A percentile compares a stretch with the other conserved stretches of the same genome.
Conservation (phyloP, 495 filamentous ascomycete genomes). For the Penicillium egyptiacum region DNA sequence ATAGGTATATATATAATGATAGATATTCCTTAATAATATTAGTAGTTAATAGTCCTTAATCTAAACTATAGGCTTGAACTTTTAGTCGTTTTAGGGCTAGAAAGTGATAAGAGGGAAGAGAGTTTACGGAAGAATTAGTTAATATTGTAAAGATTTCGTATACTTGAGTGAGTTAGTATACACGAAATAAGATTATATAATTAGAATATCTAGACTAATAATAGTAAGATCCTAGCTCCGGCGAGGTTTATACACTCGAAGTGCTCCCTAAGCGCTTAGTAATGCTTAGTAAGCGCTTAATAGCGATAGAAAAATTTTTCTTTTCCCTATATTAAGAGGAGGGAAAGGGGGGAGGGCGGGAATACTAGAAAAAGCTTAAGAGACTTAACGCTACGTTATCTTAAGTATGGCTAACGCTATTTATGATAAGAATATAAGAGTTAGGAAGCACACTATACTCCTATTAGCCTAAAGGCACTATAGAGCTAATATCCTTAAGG, state of each 20-base stretch:
- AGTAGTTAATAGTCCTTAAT: background rate
- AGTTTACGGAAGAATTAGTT: background rate
- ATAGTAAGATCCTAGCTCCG: background rate
- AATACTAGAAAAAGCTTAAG: background rate
- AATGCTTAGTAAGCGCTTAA: background rate
- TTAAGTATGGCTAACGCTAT: background rate
- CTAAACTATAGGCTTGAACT: background rate
- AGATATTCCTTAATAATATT: background rate
- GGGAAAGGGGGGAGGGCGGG: background rate
- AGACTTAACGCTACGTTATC: background rate
- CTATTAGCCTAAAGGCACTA: background rate
- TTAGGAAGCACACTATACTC: background rate
- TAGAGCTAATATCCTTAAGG: background rate
- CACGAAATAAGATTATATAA: background rate
- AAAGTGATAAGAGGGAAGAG: background rate
- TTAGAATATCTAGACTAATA: too few species aligned
- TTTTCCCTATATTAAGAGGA: background rate
- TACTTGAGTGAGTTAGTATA: background rate
- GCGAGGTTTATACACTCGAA: too few species aligned
- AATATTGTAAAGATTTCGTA: background rate
- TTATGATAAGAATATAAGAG: background rate
- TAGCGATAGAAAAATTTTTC: background rate
- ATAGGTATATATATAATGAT: too few species aligned
- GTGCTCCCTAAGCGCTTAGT: too few species aligned
- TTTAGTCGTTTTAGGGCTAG: background rate